Conservation (phyloP, 2,329 filamentous ascomycete genomes). For the Hypomyces perniciosus region DNA sequence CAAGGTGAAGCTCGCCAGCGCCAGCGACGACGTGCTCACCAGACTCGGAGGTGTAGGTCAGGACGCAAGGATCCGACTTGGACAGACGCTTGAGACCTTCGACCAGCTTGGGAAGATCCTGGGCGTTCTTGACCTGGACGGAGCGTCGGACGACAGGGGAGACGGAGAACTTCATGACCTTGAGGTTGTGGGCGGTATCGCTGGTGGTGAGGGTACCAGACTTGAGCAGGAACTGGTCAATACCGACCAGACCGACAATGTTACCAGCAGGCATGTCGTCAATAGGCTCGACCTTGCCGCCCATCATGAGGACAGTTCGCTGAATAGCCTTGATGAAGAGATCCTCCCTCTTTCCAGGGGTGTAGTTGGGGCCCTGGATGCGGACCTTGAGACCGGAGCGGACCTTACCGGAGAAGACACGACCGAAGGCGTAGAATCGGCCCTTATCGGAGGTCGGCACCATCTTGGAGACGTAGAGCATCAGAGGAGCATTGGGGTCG, state of each 20-base stretch:
- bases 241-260: conserved; percentile 98
- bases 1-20: conserved; percentile 98
- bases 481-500: conserved; percentile 95
- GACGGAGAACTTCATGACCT: conserved; percentile 99
- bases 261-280: conserved; percentile 99
- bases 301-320: conserved; percentile 99
- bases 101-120: conserved; percentile 98
- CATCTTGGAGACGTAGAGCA: conserved; percentile 99
- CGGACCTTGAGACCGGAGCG: conserved; percentile 98
- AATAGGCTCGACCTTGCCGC: conserved; percentile 96
- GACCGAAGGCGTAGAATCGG: conserved; percentile 99
- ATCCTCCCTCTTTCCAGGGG: conserved; percentile 96
- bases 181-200: conserved; percentile 98
- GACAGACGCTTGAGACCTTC: conserved; percentile 99
- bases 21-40: conserved; percentile 99
- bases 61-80: conserved; percentile 98
- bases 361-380: conserved; percentile 99
- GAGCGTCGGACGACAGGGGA: conserved; percentile 97
- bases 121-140: conserved; percentile 99
- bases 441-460: conserved; percentile 99
- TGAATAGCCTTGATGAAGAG: conserved; percentile 99
- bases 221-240: conserved; percentile 99
- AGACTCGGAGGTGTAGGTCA: conserved; percentile 82
- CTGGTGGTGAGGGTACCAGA: conserved; percentile 97
- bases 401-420: conserved; percentile 99